Percentiles rank a stretch among this genome's conserved stretches.
These are phyloP conservation scores for Nothophaeocryptopus gaeumannii DNA, from an alignment of 2,329 filamentous ascomycete genomes.

Conservation along the genomic window DNA sequence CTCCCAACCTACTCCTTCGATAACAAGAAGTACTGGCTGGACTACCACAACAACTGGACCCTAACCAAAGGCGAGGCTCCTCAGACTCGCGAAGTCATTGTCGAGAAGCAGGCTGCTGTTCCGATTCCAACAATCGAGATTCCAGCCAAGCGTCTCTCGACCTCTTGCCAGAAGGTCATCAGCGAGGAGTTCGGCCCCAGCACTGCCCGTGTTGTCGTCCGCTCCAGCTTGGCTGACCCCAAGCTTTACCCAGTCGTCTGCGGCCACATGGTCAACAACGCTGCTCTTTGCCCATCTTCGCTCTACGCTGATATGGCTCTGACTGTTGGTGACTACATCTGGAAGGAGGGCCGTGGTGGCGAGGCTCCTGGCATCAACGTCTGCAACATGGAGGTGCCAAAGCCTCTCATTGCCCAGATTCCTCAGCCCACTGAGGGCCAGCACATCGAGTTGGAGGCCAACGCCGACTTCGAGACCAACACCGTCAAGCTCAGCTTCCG, in stretches of 20 bases:
- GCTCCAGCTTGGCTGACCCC: constrained; percentile 63
- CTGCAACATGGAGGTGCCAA: constrained; percentile 64
- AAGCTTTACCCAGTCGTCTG: constrained; percentile 61
- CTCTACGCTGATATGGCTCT: constrained; percentile 64
- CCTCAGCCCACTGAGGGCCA: constrained; percentile 52
- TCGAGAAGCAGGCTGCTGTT: constrained; percentile 35
- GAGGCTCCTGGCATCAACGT: constrained; percentile 62
- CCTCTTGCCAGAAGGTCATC: constrained; percentile 63
- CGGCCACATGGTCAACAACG: constrained; percentile 67
- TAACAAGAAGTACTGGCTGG: constrained; percentile 69
- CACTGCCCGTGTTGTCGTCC: constrained; percentile 59
- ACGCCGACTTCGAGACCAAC: constrained; percentile 56
- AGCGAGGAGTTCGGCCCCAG: constrained; percentile 62
- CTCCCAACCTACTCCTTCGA: constrained; percentile 68
- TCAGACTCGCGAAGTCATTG: constrained; percentile 37
- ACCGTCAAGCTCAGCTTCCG: constrained; percentile 54
- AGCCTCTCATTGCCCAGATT: constrained; percentile 63
- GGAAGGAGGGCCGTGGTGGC: constrained; percentile 58
- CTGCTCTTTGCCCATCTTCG: constrained; percentile 63
- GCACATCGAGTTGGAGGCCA: constrained; percentile 60
- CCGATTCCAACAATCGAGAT: constrained; percentile 43
- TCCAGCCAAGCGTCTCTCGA: constrained; percentile 55
- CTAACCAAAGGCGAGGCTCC: constrained; percentile 64
- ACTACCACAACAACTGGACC: constrained; percentile 69
- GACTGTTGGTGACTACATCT: constrained; percentile 65